Conservation (phyloP, 306 rosid genomes). For the Acacia confusa region DNA sequence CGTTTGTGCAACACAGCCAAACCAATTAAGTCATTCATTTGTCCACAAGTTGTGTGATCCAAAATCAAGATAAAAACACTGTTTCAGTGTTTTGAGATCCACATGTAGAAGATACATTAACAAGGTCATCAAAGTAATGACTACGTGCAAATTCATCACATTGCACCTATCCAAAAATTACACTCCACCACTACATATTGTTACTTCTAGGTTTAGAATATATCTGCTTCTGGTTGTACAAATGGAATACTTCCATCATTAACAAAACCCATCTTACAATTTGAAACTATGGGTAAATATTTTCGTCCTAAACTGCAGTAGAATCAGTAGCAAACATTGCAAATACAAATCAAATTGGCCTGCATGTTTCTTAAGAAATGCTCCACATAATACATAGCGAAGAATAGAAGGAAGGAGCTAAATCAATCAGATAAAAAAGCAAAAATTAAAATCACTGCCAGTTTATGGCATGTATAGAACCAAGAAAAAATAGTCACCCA, state of each 20-base stretch:
- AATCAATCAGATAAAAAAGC: conserved; percentile 3
- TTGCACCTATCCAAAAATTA: neutral
- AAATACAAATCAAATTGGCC: neutral
- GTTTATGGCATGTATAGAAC: neutral
- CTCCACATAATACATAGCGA: neutral
- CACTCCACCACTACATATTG: neutral
- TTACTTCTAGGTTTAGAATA: neutral
- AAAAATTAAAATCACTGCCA: conserved; percentile 1
- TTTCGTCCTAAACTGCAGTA: neutral
- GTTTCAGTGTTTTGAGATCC: neutral
- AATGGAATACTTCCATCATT: neutral
- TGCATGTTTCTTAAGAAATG: neutral
- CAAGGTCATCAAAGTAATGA: neutral
- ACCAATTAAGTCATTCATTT: neutral
- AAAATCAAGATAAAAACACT: neutral
- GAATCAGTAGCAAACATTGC: conserved; percentile 3
- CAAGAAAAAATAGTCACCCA: conserved; percentile 6
- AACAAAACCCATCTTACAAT: neutral
- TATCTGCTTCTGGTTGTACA: neutral
- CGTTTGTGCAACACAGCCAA: neutral
- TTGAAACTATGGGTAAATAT: neutral
- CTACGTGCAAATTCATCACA: neutral
- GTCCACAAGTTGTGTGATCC: neutral
- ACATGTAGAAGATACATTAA: neutral
- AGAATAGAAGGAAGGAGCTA: conserved; percentile 7